These are phyloP conservation scores for Sarcomyxa edulis DNA, from an alignment of 768 basidiomycete species.

Conservation along the genomic window DNA sequence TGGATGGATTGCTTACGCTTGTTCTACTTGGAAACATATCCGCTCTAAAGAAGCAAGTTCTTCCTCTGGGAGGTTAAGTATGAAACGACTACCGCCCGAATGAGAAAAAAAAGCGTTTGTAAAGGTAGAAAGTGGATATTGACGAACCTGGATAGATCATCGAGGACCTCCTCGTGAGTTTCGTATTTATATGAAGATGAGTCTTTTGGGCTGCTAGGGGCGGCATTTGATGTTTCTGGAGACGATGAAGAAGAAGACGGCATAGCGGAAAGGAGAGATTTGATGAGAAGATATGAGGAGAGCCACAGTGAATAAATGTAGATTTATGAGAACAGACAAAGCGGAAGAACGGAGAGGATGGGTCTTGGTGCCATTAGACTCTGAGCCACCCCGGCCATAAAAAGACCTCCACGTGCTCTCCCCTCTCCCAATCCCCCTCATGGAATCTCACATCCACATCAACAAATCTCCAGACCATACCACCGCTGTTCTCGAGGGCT, in stretches of 20 bases:
- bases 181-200: slow-evolving; percentile 64
- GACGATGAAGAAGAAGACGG: slow-evolving; percentile 76
- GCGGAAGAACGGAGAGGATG: no score
- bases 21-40: slow-evolving; percentile 98
- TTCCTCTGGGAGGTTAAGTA: slow-evolving; percentile 91
- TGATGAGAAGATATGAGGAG: no score
- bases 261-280: slow-evolving; percentile 42
- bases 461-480: no score
- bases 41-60: slow-evolving; percentile 89
- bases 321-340: slow-evolving; percentile 5
- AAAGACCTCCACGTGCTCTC: no score
- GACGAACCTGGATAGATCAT: slow-evolving; percentile 80
- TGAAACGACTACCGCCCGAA: slow-evolving; percentile 67
- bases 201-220: slow-evolving; percentile 27
- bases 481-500: background rate
- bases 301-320: slow-evolving; percentile 1
- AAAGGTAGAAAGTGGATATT: slow-evolving; percentile 6
- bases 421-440: no score
- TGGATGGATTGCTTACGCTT: slow-evolving; percentile 66
- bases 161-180: slow-evolving; percentile 80
- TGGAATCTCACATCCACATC: no score
- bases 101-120: slow-evolving; percentile 11
- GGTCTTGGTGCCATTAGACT: no score
- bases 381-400: no score
- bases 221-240: slow-evolving; percentile 58